Conservation (phyloP, 2,329 filamentous ascomycete genomes). For the Trichoderma cornu-damae region DNA sequence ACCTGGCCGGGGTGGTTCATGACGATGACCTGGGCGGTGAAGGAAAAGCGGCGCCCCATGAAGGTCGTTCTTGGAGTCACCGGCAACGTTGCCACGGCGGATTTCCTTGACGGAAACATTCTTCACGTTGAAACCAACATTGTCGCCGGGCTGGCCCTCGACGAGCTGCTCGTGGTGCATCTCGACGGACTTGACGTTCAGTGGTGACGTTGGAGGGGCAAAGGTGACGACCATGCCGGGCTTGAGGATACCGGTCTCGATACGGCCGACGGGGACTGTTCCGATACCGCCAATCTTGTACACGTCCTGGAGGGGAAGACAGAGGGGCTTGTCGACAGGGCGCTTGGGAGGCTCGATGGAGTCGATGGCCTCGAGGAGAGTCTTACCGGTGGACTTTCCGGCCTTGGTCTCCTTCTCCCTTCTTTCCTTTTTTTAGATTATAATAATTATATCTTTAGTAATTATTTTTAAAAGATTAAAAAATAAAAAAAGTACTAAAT, state of each 20-base stretch:
- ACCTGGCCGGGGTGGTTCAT: slow-evolving; percentile 99
- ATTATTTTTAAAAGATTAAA: no score
- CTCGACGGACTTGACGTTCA: slow-evolving; percentile 99
- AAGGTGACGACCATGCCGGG: slow-evolving; percentile 94
- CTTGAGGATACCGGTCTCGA: slow-evolving; percentile 98
- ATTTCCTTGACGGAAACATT: slow-evolving; percentile 99
- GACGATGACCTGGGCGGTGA: slow-evolving; percentile 99
- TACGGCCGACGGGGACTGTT: slow-evolving; percentile 99
- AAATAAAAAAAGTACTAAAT: no score
- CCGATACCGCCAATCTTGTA: slow-evolving; percentile 99
- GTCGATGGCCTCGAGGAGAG: slow-evolving; percentile 98
- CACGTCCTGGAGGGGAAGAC: slow-evolving; percentile 99
- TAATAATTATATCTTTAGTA: no score
- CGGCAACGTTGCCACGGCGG: slow-evolving; percentile 98
- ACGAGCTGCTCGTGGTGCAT: slow-evolving; percentile 99
- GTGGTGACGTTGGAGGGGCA: slow-evolving; percentile 98
- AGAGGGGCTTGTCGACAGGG: slow-evolving; percentile 98
- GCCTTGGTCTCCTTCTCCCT: slow-evolving; percentile 95
- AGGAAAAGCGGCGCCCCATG: slow-evolving; percentile 76
- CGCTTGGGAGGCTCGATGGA: slow-evolving; percentile 87
- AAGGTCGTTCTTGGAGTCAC: slow-evolving; percentile 99
- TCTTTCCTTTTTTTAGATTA: no score
- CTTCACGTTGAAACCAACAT: slow-evolving; percentile 99
- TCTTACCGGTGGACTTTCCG: slow-evolving; percentile 87
- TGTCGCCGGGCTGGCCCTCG: slow-evolving; percentile 97